phyloP scores from a whole-genome alignment of 495 filamentous ascomycete genomes.

The Aspergillus cristatus region DNA sequence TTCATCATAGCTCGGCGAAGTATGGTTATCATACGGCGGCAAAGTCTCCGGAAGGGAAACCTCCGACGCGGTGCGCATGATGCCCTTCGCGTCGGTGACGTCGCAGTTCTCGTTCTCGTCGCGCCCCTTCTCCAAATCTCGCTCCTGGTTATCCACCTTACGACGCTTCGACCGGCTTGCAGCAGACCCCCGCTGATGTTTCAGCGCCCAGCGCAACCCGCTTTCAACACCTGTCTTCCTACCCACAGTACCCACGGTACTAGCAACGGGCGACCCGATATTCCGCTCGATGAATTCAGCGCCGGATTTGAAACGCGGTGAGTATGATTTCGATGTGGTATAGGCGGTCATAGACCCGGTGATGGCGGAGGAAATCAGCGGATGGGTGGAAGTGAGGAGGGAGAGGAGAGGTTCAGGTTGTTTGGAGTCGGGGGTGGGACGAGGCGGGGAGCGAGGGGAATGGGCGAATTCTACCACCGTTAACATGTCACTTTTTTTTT shows the following conservation, averaged over 20 bases:
- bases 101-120: constrained; percentile 5
- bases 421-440: constrained; percentile 14
- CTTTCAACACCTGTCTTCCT: constrained; percentile 77
- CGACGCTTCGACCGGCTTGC: constrained; percentile 54
- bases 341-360: constrained; percentile 75
- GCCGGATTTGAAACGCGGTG: constrained; percentile 70
- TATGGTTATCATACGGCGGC: constrained; percentile 70
- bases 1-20: constrained; percentile 63
- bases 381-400: constrained; percentile 70
- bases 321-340: constrained; percentile 73
- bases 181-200: constrained; percentile 25
- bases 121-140: constrained; percentile 34
- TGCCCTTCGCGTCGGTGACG: constrained; percentile 9
- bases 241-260: constrained; percentile 70
- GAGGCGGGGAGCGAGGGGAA: constrained; percentile 20
- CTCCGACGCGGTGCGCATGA: constrained; percentile 30
- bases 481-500: too few relatives aligned
- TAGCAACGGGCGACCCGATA: constrained; percentile 69
- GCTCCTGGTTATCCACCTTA: constrained; percentile 38
- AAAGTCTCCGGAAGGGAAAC: constrained; percentile 54
- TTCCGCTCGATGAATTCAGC: constrained; percentile 81
- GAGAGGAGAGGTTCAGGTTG: constrained; percentile 65
- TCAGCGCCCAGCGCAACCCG: constrained; percentile 67
- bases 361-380: constrained; percentile 69
- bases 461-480: constrained; percentile 20